These are phyloP conservation scores for Cyamopsis tetragonoloba DNA, from an alignment of 306 rosid genomes.

Conservation along the genomic window DNA sequence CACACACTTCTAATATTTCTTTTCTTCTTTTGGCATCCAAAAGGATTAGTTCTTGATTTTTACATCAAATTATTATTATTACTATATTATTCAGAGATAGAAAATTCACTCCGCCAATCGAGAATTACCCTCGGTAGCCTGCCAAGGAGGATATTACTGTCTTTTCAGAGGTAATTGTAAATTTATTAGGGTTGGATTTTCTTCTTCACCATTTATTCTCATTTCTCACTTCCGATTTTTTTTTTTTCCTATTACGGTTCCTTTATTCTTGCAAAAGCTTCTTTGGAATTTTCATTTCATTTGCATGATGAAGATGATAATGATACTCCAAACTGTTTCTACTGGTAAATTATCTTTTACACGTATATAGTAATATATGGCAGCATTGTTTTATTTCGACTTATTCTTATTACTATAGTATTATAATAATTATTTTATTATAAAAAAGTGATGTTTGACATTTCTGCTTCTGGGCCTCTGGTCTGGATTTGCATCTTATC, in stretches of 20 bases:
- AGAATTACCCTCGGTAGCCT: background rate
- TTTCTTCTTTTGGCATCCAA: background rate
- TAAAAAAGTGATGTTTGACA: slow-evolving; percentile 20
- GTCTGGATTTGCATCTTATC: slow-evolving; percentile 40
- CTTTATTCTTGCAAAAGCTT: slow-evolving; percentile 39
- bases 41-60: background rate
- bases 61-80: background rate
- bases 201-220: slow-evolving; percentile 17
- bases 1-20: too few relatives aligned
- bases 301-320: slow-evolving; percentile 21
- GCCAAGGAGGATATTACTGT: slow-evolving; percentile 12
- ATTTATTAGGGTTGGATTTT: slow-evolving; percentile 35
- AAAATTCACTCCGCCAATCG: background rate
- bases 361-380: background rate
- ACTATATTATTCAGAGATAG: background rate
- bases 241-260: slow-evolving; percentile 18
- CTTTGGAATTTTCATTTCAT: slow-evolving; percentile 41
- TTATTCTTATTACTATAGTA: background rate
- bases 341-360: slow-evolving; percentile 32
- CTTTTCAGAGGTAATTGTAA: background rate
- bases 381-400: background rate
- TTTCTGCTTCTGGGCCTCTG: slow-evolving; percentile 54
- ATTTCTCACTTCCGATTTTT: slow-evolving; percentile 22
- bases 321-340: slow-evolving; percentile 26
- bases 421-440: too few relatives aligned